Percentiles rank a stretch among this genome's conserved stretches.
phyloP scores from a whole-genome alignment of 129 eudicot species.

The Ambrosia trifida region DNA sequence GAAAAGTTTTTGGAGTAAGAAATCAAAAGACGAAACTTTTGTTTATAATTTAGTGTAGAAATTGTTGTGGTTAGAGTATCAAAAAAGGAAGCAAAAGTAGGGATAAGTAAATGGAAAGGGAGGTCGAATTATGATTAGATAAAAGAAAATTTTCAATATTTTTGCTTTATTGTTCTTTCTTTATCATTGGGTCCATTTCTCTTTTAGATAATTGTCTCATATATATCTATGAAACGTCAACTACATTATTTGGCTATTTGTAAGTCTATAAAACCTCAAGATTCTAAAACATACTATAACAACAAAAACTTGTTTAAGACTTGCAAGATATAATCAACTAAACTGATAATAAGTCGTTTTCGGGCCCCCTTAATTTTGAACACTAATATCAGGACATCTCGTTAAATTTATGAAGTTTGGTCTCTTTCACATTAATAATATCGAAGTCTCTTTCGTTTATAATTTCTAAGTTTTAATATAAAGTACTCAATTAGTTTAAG shows the following conservation, averaged over 20 bases:
- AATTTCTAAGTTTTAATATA: not conserved
- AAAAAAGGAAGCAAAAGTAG: conserved; percentile 35
- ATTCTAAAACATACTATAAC: conserved; percentile 3
- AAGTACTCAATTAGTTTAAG: not conserved
- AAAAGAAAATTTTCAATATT: conserved; percentile 19
- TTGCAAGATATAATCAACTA: not conserved
- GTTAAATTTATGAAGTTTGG: conserved; percentile 15
- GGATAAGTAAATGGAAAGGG: conserved; percentile 44
- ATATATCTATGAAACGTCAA: conserved; percentile 16
- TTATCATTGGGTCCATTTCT: conserved; percentile 34
- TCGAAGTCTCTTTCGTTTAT: not conserved
- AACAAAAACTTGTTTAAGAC: not conserved
- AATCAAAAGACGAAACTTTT: conserved; percentile 19
- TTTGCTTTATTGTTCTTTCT: conserved; percentile 33
- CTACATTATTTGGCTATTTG: conserved; percentile 17
- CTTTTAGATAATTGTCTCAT: conserved; percentile 27
- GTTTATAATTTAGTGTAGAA: conserved; percentile 24
- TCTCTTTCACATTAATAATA: conserved; percentile 16
- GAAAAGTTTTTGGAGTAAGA: conserved; percentile 25
- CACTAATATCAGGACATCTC: conserved; percentile 1
- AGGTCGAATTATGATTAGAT: conserved; percentile 29
- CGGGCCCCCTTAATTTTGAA: conserved; percentile 11
- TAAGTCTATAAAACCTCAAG: conserved; percentile 4
- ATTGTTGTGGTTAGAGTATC: conserved; percentile 34
- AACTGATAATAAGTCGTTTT: conserved; percentile 24